Evolutionary conservation across 73 alveolate species (phyloP).

Genomic region (Urostyla sp.): DNA sequence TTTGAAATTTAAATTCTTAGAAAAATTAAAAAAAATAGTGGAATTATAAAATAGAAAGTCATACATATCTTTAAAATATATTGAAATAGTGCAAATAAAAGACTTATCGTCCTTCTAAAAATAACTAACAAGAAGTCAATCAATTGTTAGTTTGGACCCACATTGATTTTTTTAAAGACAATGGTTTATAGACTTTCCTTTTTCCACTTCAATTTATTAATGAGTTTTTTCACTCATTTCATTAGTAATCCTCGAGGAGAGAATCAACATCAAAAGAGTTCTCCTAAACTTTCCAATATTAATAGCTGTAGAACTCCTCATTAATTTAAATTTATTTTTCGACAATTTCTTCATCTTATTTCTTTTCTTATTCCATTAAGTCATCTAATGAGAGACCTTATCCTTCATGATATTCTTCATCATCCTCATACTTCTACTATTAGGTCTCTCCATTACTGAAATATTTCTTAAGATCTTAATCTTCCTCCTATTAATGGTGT

Average conservation of each 20-base stretch:
- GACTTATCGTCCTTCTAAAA: too few relatives aligned
- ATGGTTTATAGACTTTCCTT: too few relatives aligned
- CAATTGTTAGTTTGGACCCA: too few relatives aligned
- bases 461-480: conserved; percentile 15
- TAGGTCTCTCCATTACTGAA: conserved; percentile 51
- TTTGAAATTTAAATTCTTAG: neutral
- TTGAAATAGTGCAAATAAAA: too few relatives aligned
- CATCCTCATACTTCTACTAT: conserved; percentile 19
- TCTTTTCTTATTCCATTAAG: neutral
- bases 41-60: neutral
- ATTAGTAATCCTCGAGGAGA: too few relatives aligned
- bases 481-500: neutral
- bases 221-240: too few relatives aligned
- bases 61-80: neutral
- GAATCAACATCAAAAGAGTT: too few relatives aligned
- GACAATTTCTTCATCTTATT: neutral
- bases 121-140: too few relatives aligned
- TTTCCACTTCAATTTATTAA: too few relatives aligned
- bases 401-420: neutral
- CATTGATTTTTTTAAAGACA: too few relatives aligned
- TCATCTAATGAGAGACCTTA: conserved; percentile 1
- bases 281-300: too few relatives aligned
- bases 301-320: neutral
- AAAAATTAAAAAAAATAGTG: neutral
- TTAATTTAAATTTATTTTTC: neutral